phyloP scores from a whole-genome alignment of 495 filamentous ascomycete species.

The Xylaria longipes region DNA sequence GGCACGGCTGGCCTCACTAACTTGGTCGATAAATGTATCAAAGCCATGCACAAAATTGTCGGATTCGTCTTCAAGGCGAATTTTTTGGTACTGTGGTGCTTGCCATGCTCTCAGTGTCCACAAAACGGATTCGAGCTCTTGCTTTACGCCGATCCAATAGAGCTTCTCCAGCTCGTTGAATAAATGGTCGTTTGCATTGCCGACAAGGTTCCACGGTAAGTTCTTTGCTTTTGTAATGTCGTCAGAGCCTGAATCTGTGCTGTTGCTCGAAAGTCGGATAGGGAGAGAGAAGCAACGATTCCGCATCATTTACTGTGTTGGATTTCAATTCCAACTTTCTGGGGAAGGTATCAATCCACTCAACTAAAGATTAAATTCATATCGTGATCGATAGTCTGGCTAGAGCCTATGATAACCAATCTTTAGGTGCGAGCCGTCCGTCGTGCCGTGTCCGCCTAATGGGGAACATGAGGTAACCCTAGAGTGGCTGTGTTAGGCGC shows the following conservation, averaged over 20 bases:
- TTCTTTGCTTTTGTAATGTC: background rate
- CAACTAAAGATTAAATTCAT: background rate
- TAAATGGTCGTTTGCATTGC: background rate
- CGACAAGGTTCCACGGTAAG: background rate
- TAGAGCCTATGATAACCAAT: background rate
- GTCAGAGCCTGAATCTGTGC: background rate
- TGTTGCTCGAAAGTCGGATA: background rate
- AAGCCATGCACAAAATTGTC: background rate
- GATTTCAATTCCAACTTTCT: background rate
- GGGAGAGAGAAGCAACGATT: background rate
- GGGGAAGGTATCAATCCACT: background rate
- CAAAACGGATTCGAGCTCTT: slow-evolving; percentile 2
- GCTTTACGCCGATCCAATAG: slow-evolving; percentile 2
- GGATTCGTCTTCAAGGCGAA: background rate
- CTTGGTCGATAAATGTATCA: slow-evolving; percentile 1
- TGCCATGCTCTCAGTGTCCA: slow-evolving; percentile 5
- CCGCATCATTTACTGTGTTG: background rate
- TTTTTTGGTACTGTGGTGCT: background rate
- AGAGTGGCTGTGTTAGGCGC: background rate
- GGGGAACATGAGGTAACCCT: background rate
- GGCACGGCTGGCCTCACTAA: background rate
- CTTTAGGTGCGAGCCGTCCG: background rate
- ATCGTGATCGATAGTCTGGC: background rate
- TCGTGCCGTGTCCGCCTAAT: background rate
- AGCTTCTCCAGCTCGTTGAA: background rate